A percentile compares a stretch with the other conserved stretches of the same genome.
Evolutionary conservation across 805 yeast species (phyloP).

Genomic region (Nakazawaea laoshanensis): DNA sequence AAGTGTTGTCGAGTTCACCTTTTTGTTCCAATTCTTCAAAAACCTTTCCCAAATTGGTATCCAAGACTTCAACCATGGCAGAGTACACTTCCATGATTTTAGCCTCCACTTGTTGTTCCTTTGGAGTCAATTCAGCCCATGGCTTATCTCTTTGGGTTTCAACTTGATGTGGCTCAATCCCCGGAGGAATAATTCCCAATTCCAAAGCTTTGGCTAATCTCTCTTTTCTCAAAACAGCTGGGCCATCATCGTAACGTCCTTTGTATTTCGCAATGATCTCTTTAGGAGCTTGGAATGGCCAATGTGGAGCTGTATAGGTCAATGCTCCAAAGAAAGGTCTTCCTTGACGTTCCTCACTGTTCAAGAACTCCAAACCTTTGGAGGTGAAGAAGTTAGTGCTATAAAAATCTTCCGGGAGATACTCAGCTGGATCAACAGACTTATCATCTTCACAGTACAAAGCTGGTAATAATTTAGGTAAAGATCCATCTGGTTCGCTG

Average conservation of each 20-base stretch:
- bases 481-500: slow-evolving; percentile 22
- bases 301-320: slow-evolving; percentile 59
- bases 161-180: slow-evolving; percentile 34
- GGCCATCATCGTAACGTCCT: slow-evolving; percentile 41
- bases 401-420: slow-evolving; percentile 39
- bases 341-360: slow-evolving; percentile 23
- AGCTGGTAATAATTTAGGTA: slow-evolving; percentile 27
- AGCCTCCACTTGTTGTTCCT: slow-evolving; percentile 28
- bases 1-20: slow-evolving; percentile 44
- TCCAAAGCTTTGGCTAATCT: slow-evolving; percentile 31
- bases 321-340: slow-evolving; percentile 46
- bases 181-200: slow-evolving; percentile 37
- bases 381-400: slow-evolving; percentile 36
- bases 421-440: slow-evolving; percentile 24
- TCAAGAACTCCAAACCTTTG: slow-evolving; percentile 29
- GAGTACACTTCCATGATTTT: slow-evolving; percentile 50
- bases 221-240: slow-evolving; percentile 29
- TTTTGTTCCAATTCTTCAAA: slow-evolving; percentile 29
- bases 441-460: slow-evolving; percentile 31
- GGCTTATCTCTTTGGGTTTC: slow-evolving; percentile 30
- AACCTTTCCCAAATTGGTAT: slow-evolving; percentile 41
- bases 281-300: slow-evolving; percentile 57
- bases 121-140: slow-evolving; percentile 33
- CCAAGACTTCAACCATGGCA: slow-evolving; percentile 55
- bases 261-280: slow-evolving; percentile 37